Conservation (phyloP, 2,329 filamentous ascomycete species). For the Ophiostoma quercus region DNA sequence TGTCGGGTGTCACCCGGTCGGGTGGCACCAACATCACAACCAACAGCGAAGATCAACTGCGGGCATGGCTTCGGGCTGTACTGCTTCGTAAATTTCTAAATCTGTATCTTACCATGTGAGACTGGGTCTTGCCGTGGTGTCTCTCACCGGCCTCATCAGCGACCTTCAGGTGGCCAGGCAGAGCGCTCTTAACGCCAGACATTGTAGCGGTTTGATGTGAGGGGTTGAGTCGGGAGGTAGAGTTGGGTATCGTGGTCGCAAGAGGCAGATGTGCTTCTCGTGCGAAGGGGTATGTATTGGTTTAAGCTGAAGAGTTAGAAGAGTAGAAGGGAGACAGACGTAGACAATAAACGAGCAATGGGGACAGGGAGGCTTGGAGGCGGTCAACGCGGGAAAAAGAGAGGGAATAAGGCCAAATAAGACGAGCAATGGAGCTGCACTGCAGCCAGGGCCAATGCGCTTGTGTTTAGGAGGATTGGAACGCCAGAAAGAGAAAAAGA, state of each 20-base stretch:
- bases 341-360: background rate
- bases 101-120: conserved; percentile 66
- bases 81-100: background rate
- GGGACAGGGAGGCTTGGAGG: background rate
- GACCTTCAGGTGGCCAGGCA: conserved; percentile 80
- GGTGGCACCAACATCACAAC: background rate
- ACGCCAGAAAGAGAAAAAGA: background rate
- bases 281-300: background rate
- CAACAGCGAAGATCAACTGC: conserved; percentile 17
- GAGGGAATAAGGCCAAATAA: background rate
- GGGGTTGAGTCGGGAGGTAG: background rate
- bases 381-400: background rate
- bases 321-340: background rate
- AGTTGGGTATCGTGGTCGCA: conserved; percentile 4
- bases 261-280: conserved; percentile 13
- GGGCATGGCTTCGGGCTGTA: background rate
- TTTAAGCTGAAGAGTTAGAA: background rate
- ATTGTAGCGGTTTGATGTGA: conserved; percentile 53
- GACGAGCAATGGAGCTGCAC: conserved; percentile 9
- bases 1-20: background rate
- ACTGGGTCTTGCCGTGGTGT: conserved; percentile 80
- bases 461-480: background rate
- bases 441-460: conserved; percentile 13
- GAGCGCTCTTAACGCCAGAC: conserved; percentile 63
- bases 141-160: conserved; percentile 51